A percentile compares a stretch with the other conserved stretches of the same genome.
phyloP scores from a whole-genome alignment of 352 stramenopile species.

The Pythium oligandrum region DNA sequence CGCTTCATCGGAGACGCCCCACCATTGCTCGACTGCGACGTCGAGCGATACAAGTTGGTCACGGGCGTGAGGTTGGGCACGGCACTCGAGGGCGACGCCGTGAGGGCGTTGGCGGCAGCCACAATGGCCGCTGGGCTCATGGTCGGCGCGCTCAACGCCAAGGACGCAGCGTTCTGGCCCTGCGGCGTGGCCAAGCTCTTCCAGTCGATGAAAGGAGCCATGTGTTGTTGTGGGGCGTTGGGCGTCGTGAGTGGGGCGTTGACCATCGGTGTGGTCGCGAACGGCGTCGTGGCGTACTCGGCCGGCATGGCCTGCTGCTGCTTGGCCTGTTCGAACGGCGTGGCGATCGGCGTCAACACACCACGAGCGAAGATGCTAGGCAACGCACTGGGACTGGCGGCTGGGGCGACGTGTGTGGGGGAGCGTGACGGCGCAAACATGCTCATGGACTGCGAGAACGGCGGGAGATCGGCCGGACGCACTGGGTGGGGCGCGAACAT shows the following conservation, averaged over 20 bases:
- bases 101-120: neutral
- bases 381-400: slow-evolving; percentile 13
- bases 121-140: neutral
- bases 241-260: slow-evolving; percentile 19
- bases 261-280: slow-evolving; percentile 20
- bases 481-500: slow-evolving; percentile 23
- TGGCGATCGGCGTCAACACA: slow-evolving; percentile 20
- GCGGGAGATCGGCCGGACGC: slow-evolving; percentile 5
- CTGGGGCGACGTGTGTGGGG: neutral
- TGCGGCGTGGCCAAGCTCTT: slow-evolving; percentile 19
- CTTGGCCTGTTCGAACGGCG: slow-evolving; percentile 19
- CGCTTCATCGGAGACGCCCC: slow-evolving; percentile 63
- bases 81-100: neutral
- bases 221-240: slow-evolving; percentile 11
- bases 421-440: slow-evolving; percentile 1
- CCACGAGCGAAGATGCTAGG: slow-evolving; percentile 21
- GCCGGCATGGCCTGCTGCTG: neutral
- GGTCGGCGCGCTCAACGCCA: neutral
- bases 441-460: neutral
- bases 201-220: slow-evolving; percentile 23
- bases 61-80: slow-evolving; percentile 14
- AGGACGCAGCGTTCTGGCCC: slow-evolving; percentile 4
- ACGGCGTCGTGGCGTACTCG: slow-evolving; percentile 13
- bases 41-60: slow-evolving; percentile 18
- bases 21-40: slow-evolving; percentile 12